Evolutionary conservation across 2,329 filamentous ascomycete species (phyloP), one percentile per base, ranked within the genome.

Genomic region (Aaosphaeria pasadenensis): DNA sequence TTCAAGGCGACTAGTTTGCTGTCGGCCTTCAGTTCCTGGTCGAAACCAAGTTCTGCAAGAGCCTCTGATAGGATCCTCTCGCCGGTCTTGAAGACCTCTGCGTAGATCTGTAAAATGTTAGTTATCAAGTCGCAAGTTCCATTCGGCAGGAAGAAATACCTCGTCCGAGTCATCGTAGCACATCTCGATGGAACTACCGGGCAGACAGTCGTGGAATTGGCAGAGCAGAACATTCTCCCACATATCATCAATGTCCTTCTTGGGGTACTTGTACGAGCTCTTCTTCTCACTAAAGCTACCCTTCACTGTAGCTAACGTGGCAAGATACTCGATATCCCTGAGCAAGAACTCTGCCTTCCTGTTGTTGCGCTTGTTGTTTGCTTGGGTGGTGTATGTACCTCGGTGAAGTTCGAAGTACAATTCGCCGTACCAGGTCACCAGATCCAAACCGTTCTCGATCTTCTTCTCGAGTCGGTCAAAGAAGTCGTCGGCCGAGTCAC

Each of bases 341-440:
- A 99, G 79, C 73, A 96, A 71, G 45, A 88, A 84, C 71, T 99
- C 94, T 0, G 89, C 81, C 65, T 86, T 87, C 46, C 94, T 83
- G 68, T 97, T 99, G 76, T 95, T 92, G 59, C 84, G 84, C 76
- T 99, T 99, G 77, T 96, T 99, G 74, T 96, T 96, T 50, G 91
- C 88, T 70, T 97, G 92, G 0, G 92, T 96, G 4, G 94, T 99
- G 73, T 97, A 97, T 9, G 92, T 97, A 45, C 94, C 94, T 51
- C 94, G 88, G 69, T 99, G 94, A 43, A 99, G 81, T 72, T 99
- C 94, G 69, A 99, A 96, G 74, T 99, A 99, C 6, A 99, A 80
- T 74, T 99, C 94, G 39, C 94, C 94, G 67, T 96, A 96, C 94
- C 94, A 99, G 1, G 94, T 97, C 28, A 91, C 88, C 46, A 96